Percentiles rank a stretch among this genome's conserved stretches.
These are phyloP conservation scores for Periconia digitata DNA, from an alignment of 2,329 filamentous ascomycete genomes.

Conservation along the genomic window DNA sequence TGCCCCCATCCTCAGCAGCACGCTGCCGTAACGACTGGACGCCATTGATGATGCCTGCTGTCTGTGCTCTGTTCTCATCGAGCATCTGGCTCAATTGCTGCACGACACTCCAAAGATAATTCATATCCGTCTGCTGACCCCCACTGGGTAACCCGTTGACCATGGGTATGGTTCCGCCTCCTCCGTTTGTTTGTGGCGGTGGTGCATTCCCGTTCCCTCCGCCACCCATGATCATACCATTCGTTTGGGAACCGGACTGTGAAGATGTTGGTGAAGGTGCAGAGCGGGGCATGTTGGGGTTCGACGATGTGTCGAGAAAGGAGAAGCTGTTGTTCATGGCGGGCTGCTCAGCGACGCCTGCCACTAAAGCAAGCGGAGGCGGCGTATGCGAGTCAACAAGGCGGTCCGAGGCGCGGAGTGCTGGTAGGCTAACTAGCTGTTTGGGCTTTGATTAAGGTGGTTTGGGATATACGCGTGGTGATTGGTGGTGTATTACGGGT, in stretches of 20 bases:
- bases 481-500: slow-evolving; percentile 10
- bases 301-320: slow-evolving; percentile 34
- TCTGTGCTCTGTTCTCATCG: slow-evolving; percentile 44
- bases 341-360: neutral
- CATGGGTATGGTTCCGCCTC: slow-evolving; percentile 32
- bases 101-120: slow-evolving; percentile 45
- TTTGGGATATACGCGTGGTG: slow-evolving; percentile 3
- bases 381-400: slow-evolving; percentile 3
- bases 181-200: slow-evolving; percentile 21
- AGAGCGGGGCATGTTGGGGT: slow-evolving; percentile 30
- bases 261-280: slow-evolving; percentile 28
- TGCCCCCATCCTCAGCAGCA: slow-evolving; percentile 38
- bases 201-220: neutral
- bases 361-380: neutral
- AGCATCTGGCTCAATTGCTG: slow-evolving; percentile 44
- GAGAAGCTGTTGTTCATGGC: slow-evolving; percentile 41
- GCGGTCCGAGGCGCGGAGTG: slow-evolving; percentile 3
- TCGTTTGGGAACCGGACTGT: slow-evolving; percentile 23
- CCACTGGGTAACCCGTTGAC: slow-evolving; percentile 43
- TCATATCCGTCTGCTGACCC: slow-evolving; percentile 48
- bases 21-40: slow-evolving; percentile 42
- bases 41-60: slow-evolving; percentile 40
- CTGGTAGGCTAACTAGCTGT: slow-evolving; percentile 12
- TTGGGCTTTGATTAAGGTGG: slow-evolving; percentile 8
- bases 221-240: slow-evolving; percentile 29